Evolutionary conservation across 2,329 filamentous ascomycete genomes (phyloP), one percentile per base, ranked within the genome.

Genomic region (Claviceps cyperi): DNA sequence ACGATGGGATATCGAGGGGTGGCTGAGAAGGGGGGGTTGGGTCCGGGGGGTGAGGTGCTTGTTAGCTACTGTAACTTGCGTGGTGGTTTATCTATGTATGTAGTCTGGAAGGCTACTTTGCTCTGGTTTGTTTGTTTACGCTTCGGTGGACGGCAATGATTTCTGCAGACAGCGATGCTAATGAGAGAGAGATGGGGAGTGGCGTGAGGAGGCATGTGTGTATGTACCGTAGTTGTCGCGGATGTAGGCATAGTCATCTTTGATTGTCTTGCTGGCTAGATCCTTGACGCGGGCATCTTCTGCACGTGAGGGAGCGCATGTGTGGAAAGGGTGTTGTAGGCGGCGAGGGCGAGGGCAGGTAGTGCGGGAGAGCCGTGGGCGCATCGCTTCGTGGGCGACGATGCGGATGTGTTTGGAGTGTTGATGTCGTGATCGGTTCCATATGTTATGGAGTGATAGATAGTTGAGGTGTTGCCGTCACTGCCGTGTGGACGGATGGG

Each of bases 1-100:
- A 83, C 78, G 50, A 84, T 75, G 43, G 80, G 78, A 55, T 81
- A 59, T 56, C 75, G 76, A 2, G 80, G 79, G 4, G 75, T 74
- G 40, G 69, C 74, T 78, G 52, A 51, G 50, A 14, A 39, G 48
- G 38, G 47, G 22, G 39, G 28, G 3, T 32, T 1, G 9, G 9
- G 3, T 32, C 9, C 28, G 28, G 24, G 24, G 24, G 24, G 8
- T n/a, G 1, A 32, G 28, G 9, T 32, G 9, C 11, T 40, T 40
- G 17, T 40, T 19, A n/a, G 38, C 7, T 39, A 28, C 24, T 28
- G 24, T 28, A 11, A 32, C 4, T 32, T 32, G 3, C 28, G 28
- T 32, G 9, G 28, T 32, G 28, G 28, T 32, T 32, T 32, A 32
- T 32, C 2, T 28, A 8, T 2, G 7, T 32, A 11, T 32, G 28